Base-by-base conservation (phyloP, 495 filamentous ascomycete genomes). In the Talaromyces liani region DNA sequence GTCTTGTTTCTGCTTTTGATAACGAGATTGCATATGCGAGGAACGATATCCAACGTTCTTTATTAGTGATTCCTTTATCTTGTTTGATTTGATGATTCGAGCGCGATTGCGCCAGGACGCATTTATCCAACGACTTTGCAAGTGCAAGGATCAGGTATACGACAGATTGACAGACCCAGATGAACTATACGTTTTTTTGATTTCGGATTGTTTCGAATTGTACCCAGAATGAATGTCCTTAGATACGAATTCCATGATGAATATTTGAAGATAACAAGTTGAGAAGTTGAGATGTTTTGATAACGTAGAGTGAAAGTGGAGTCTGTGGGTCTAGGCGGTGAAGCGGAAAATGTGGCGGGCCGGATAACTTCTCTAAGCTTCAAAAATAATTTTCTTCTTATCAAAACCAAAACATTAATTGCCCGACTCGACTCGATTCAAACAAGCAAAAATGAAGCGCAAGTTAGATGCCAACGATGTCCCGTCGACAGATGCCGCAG, bases 391-490 rank as follows among this genome's bases (percentile, higher is more conserved):
- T 62, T 51, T 62, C 39, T 62, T 49, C 27, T 27, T 47, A 47
- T 41, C 36, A 47, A 60, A 24, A 29, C 36, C 22, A 47, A 49
- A 49, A 41, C 58, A 20, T n/a, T 18, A 18, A 6, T 39, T 25
- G 29, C 29, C 29, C 29, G 29, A 31, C 31, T 12, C 58, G 20
- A 60, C 7, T n/a, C 3, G 27, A 56, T 34, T 31, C 29, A 63
- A 25, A 56, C 51, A 7, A 7, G 36, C 24, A 65, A 70, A 60
- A 39, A 88, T 87, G 84, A 88, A 88, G 71, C 79, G 86, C 67
- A 88, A 88, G 72, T 74, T 87, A 34, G 82, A 88, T 69, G 79
- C 80, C 25, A 74, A 85, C 45, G 82, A 85, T 63, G 75, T 86
- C 0, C 85, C 86, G 8, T 79, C 82, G 10, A 68, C 76, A 3